These are phyloP conservation scores for Phtheirospermum japonicum DNA, from an alignment of 257 asterid species.

Conservation along the genomic window DNA sequence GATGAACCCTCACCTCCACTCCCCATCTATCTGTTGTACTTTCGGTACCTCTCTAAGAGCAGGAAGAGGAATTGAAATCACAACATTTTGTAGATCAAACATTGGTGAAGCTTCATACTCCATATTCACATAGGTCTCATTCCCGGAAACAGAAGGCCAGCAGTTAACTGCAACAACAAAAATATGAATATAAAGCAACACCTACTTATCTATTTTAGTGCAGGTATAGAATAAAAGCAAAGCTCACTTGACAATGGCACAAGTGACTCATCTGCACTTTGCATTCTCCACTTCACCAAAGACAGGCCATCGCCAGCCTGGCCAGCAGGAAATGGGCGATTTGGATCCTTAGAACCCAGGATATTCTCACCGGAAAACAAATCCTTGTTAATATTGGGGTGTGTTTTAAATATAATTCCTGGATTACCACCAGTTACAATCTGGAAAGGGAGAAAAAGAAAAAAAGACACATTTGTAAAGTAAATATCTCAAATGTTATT, in stretches of 20 bases:
- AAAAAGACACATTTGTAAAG: conserved; percentile 25
- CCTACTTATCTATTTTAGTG: background rate
- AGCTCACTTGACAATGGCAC: conserved; percentile 86
- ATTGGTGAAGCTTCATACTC: conserved; percentile 81
- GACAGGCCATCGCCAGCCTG: conserved; percentile 75
- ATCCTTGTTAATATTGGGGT: conserved; percentile 91
- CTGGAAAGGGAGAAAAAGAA: conserved; percentile 32
- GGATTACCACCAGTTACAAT: conserved; percentile 81
- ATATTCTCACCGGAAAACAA: conserved; percentile 72
- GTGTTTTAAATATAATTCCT: conserved; percentile 78
- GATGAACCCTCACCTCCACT: conserved; percentile 61
- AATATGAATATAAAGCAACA: conserved; percentile 5
- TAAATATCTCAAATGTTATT: conserved; percentile 15
- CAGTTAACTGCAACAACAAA: conserved; percentile 62
- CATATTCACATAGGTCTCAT: conserved; percentile 79
- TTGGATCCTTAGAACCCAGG: conserved; percentile 78
- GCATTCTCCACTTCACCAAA: conserved; percentile 95
- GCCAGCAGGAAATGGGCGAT: conserved; percentile 72
- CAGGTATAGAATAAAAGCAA: conserved; percentile 15
- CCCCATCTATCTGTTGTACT: conserved; percentile 88
- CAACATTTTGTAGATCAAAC: conserved; percentile 84
- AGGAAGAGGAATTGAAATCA: conserved; percentile 93
- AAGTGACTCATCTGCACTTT: conserved; percentile 74
- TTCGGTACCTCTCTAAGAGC: conserved; percentile 86
- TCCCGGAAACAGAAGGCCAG: conserved; percentile 96